A percentile compares a stretch with the other conserved stretches of the same genome.
Evolutionary conservation across 371 early-diverging fungal genomes (phyloP).

Genomic region (Vairimorpha apis): DNA sequence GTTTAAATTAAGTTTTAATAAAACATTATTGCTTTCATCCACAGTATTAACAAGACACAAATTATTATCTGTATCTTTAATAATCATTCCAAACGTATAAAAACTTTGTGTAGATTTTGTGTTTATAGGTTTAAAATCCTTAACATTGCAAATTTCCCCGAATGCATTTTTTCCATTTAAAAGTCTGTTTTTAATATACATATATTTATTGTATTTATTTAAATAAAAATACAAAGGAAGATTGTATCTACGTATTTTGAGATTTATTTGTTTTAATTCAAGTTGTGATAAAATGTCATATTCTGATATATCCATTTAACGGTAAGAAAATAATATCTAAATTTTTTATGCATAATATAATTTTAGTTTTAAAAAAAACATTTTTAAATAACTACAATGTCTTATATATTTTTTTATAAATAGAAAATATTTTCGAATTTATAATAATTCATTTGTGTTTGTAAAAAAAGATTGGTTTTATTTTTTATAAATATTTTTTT

Average conservation of each 20-base stretch:
- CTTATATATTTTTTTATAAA: too few species aligned
- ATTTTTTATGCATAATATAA: too few species aligned
- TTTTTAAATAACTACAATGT: too few species aligned
- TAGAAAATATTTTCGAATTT: too few species aligned
- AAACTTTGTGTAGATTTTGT: conserved; percentile 4
- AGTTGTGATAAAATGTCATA: too few species aligned
- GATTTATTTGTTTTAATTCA: background rate
- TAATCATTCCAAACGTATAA: conserved; percentile 45
- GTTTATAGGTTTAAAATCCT: conserved; percentile 33
- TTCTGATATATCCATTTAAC: too few species aligned
- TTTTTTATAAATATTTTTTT: too few species aligned
- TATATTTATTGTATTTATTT: conserved; percentile 26
- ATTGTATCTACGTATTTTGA: background rate
- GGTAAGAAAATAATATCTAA: too few species aligned
- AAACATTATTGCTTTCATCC: conserved; percentile 36
- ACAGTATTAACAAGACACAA: conserved; percentile 22
- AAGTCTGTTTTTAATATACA: conserved; percentile 35
- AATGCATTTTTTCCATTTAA: conserved; percentile 21
- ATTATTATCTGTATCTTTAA: background rate
- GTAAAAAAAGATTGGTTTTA: too few species aligned
- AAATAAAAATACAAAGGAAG: conserved; percentile 35
- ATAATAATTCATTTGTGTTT: too few species aligned
- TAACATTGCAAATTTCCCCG: conserved; percentile 32
- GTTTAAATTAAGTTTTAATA: conserved; percentile 39
- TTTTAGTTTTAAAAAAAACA: too few species aligned